A percentile compares a stretch with the other conserved stretches of the same genome.
These are phyloP conservation scores for Candolleomyces aberdarensis DNA, from an alignment of 768 basidiomycete genomes.

Conservation along the genomic window DNA sequence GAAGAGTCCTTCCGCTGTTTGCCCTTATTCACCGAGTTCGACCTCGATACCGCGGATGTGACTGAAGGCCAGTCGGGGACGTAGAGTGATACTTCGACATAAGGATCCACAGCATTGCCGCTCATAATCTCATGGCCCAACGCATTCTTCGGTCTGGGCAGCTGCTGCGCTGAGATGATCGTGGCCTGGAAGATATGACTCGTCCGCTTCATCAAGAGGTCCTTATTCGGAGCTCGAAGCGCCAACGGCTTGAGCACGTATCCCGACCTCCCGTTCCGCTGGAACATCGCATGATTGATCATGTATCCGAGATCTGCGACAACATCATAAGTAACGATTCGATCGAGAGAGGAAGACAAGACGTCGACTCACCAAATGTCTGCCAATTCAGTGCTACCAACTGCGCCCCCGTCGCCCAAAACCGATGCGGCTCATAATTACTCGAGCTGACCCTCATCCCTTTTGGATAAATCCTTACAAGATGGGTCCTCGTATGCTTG, in stretches of 20 bases:
- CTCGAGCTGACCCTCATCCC: conserved; percentile 78
- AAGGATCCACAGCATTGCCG: conserved; percentile 52
- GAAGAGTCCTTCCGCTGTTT: not conserved
- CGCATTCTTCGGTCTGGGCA: conserved; percentile 58
- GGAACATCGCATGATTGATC: conserved; percentile 97
- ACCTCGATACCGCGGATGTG: not conserved
- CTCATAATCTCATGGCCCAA: conserved; percentile 14
- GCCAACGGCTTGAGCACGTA: conserved; percentile 89
- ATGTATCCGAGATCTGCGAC: conserved; percentile 78
- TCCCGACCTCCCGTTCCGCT: conserved; percentile 83
- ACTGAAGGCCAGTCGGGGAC: conserved; percentile 67
- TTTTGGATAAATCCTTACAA: conserved; percentile 88
- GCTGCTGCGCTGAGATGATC: conserved; percentile 40
- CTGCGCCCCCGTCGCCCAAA: conserved; percentile 89
- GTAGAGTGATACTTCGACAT: conserved; percentile 64
- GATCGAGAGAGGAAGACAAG: not conserved
- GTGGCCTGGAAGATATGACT: conserved; percentile 65
- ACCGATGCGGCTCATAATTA: conserved; percentile 90
- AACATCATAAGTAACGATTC: not conserved
- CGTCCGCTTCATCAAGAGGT: conserved; percentile 52
- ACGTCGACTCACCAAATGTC: conserved; percentile 67
- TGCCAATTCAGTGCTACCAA: conserved; percentile 97
- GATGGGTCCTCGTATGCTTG: conserved; percentile 84
- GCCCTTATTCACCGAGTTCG: not conserved
- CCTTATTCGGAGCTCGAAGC: conserved; percentile 62